Conservation (phyloP, 2,329 filamentous ascomycete species). For the Colletotrichum sp. region DNA sequence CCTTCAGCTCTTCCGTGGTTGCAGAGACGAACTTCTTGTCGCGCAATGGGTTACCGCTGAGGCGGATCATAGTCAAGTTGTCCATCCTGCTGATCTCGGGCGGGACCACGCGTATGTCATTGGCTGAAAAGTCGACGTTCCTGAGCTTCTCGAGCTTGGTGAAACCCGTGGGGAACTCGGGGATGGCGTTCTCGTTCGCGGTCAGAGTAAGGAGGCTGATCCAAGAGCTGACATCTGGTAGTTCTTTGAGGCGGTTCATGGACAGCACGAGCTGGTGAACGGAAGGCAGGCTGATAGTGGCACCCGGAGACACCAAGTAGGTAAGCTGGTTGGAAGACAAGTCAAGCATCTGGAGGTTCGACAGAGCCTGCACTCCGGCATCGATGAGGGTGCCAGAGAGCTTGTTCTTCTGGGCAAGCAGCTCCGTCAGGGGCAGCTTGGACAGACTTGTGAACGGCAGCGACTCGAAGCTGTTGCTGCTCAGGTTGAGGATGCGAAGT, state of each 20-base stretch:
- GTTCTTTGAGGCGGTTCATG: conserved; percentile 74
- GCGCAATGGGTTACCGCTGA: conserved; percentile 88
- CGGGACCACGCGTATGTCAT: conserved; percentile 79
- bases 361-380: conserved; percentile 59
- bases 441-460: conserved; percentile 74
- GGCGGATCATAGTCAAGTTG: conserved; percentile 71
- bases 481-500: conserved; percentile 78
- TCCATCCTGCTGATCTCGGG: conserved; percentile 82
- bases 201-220: conserved; percentile 72
- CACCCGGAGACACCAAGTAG: conserved; percentile 48
- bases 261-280: conserved; percentile 78
- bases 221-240: conserved; percentile 81
- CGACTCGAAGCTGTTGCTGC: conserved; percentile 75
- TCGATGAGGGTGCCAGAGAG: conserved; percentile 75
- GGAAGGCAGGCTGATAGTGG: conserved; percentile 67
- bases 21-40: conserved; percentile 87
- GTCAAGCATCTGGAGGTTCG: conserved; percentile 75
- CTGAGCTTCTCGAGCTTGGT: conserved; percentile 69
- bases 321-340: conserved; percentile 77
- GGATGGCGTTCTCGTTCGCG: conserved; percentile 82
- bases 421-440: conserved; percentile 71
- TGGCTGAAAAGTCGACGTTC: conserved; percentile 83
- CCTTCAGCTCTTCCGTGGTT: conserved; percentile 80
- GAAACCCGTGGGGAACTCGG: conserved; percentile 78
- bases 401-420: conserved; percentile 79